Evolutionary conservation across 805 yeast genomes (phyloP).

Genomic region (Hanseniaspora nectarophila): DNA sequence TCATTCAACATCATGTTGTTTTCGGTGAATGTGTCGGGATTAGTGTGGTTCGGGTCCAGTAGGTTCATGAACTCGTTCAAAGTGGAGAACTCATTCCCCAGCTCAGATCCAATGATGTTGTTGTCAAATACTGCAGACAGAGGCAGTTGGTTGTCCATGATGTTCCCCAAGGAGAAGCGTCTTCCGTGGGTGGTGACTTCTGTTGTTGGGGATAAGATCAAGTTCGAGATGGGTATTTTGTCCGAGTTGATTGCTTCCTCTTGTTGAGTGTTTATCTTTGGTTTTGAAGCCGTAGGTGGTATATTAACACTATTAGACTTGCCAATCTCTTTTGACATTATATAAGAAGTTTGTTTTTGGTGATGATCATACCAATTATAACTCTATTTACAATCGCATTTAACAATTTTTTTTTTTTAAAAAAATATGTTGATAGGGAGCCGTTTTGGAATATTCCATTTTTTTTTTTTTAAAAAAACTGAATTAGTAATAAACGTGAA

Average conservation of each 20-base stretch:
- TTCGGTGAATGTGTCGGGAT: not conserved
- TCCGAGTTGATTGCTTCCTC: not conserved
- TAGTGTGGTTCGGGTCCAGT: conserved; percentile 1
- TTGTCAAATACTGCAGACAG: conserved; percentile 12
- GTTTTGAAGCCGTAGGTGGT: not conserved
- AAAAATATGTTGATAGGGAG: too few species aligned
- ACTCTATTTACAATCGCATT: too few species aligned
- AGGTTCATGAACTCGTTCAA: conserved; percentile 12
- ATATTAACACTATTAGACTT: not conserved
- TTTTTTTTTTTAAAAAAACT: not conserved
- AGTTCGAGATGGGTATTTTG: not conserved
- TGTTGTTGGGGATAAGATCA: not conserved
- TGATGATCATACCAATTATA: too few species aligned
- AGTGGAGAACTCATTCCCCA: conserved; percentile 13
- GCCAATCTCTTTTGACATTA: not conserved
- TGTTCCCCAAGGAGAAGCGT: conserved; percentile 4
- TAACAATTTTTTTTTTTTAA: too few species aligned
- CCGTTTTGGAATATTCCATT: too few species aligned
- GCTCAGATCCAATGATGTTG: conserved; percentile 9
- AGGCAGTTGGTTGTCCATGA: conserved; percentile 13
- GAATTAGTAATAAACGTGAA: not conserved
- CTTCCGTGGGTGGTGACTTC: not conserved
- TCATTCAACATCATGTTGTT: not conserved
- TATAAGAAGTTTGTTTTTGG: not conserved
- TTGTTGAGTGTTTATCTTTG: not conserved